Evolutionary conservation across 176 grass and related monocot genomes (phyloP).

Genomic region (Pontederia crassipes): DNA sequence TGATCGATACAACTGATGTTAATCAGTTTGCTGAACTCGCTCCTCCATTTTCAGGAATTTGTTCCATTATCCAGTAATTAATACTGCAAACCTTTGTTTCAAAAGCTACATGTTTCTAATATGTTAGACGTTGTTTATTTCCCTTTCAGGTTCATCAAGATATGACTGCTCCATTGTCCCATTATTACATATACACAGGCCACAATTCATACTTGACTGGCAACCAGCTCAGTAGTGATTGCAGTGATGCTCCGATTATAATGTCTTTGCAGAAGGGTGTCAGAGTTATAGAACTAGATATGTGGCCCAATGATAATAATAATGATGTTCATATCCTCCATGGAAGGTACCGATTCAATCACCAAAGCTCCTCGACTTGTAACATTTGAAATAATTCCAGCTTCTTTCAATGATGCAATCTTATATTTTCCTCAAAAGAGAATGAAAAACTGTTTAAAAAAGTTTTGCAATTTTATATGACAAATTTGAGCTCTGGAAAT

Average conservation of each 20-base stretch:
- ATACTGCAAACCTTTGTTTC: background rate
- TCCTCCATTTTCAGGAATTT: background rate
- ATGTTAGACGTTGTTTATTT: conserved; percentile 2
- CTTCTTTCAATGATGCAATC: background rate
- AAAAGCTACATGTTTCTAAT: background rate
- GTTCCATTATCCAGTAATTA: background rate
- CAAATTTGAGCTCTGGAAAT: too few relatives aligned
- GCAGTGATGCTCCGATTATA: conserved; percentile 81
- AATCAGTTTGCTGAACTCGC: too few relatives aligned
- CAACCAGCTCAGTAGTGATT: conserved; percentile 89
- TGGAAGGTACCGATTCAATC: conserved; percentile 39
- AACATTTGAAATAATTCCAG: background rate
- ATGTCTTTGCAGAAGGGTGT: conserved; percentile 62
- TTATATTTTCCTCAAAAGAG: background rate
- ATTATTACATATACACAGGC: conserved; percentile 79
- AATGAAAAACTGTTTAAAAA: too few relatives aligned
- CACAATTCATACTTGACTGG: conserved; percentile 94
- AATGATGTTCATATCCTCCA: conserved; percentile 67
- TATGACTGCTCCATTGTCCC: conserved; percentile 70
- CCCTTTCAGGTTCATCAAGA: conserved; percentile 73
- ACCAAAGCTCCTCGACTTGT: background rate
- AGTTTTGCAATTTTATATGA: too few relatives aligned
- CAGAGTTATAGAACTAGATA: conserved; percentile 83
- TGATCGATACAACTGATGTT: too few relatives aligned
- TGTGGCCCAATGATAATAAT: conserved; percentile 88